Conservation (phyloP, 331 rosid species). For the Malus hybrid region DNA sequence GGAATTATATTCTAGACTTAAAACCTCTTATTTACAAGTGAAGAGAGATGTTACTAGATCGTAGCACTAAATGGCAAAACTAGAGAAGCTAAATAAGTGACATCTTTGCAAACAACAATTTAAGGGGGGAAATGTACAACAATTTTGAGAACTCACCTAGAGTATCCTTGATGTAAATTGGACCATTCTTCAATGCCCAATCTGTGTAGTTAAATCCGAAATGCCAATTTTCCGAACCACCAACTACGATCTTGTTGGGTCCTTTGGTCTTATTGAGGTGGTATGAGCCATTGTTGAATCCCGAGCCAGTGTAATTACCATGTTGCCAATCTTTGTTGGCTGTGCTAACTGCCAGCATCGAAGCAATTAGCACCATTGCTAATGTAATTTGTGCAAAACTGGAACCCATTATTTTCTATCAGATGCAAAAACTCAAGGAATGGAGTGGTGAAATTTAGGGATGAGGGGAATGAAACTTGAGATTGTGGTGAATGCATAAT, state of each 20-base stretch:
- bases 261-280: constrained; percentile 15
- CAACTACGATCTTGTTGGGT: constrained; percentile 35
- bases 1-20: too few species aligned
- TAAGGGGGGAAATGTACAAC: too few species aligned
- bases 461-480: neutral
- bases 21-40: too few species aligned
- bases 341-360: constrained; percentile 23
- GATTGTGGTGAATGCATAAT: too few species aligned
- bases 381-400: neutral
- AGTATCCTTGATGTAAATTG: constrained; percentile 54
- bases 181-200: constrained; percentile 43
- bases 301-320: constrained; percentile 34
- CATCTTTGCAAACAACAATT: too few species aligned
- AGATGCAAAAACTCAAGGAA: neutral
- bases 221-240: constrained; percentile 51
- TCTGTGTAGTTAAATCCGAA: constrained; percentile 38
- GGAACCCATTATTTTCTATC: neutral
- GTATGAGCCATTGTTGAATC: constrained; percentile 8
- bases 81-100: too few species aligned
- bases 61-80: too few species aligned
- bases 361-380: constrained; percentile 10
- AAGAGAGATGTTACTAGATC: too few species aligned
- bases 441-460: neutral
- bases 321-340: constrained; percentile 39
- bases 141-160: constrained; percentile 26